Base-by-base conservation (phyloP, 139 green algal genomes). In the Volvox africanus region DNA sequence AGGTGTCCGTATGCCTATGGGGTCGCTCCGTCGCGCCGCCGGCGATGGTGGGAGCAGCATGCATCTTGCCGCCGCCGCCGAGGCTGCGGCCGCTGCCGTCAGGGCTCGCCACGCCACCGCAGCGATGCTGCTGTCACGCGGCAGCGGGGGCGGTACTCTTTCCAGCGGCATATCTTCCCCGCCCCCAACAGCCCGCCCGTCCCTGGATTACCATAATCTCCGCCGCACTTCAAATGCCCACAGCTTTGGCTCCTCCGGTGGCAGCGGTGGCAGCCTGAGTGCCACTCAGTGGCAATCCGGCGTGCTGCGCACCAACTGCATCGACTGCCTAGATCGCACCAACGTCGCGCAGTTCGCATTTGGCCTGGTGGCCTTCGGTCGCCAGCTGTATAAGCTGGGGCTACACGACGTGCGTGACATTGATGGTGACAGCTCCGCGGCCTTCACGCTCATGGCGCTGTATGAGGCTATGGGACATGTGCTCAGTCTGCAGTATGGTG, bases 241-340 rank as follows among this genome's bases (percentile, higher is more conserved):
- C 78, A 17, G 21, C 78, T 19, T 22, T 35, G 36, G 20, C 78
- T 37, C 37, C 36, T 35, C 37, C 78, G 55, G 30, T 44, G 80
- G 50, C 80, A 30, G 50, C 80, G 35, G 80, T n/a, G 55, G 50
- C 80, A 30, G 50, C 24, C 30, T 37, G 30, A 73, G 55, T 33
- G 14, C 61, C n/a, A 21, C 67, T 9, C 81, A 87, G 44, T 78
- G 78, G 20, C 96, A 98, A 92, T 33, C 19, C 1, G 96, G 96
- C 32, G 93, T 97, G 28, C 85, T 97, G 33, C 94, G 96, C 85
- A 96, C 93, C 88, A 99, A 99, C 95, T 99, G 98, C 96, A 97
- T 99, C 65, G 98, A 99, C 96, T 99, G 97, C 93, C 93, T 99
- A 37, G 98, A 99, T 94, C 93, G 98, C 62, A 99, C 98, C 82